Evolutionary conservation across 129 eudicot genomes (phyloP).

Genomic region (Centrapalus pauciflorus): DNA sequence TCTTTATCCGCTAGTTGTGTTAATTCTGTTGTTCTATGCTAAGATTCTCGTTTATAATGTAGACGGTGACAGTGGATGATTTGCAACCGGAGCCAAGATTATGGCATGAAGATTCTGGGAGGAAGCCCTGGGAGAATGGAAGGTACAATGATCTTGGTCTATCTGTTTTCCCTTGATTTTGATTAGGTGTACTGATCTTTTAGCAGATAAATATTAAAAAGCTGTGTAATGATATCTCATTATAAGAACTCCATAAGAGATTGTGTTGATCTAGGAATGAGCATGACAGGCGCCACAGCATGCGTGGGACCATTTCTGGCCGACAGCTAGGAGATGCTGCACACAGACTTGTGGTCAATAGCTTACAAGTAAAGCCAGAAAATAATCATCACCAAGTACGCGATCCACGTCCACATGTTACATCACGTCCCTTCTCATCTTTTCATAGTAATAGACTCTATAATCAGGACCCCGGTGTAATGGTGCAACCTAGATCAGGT

Average conservation of each 20-base stretch:
- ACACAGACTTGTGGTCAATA: constrained; percentile 58
- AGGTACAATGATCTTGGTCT: constrained; percentile 30
- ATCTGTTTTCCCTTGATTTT: background rate
- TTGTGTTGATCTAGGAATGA: background rate
- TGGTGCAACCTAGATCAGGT: background rate
- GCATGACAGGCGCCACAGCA: constrained; percentile 1
- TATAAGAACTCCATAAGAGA: no score
- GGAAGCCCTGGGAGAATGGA: constrained; percentile 49
- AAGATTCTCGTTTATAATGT: background rate
- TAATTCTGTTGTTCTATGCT: background rate
- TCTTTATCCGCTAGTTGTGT: background rate
- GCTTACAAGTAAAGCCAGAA: constrained; percentile 42
- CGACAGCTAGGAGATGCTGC: constrained; percentile 74
- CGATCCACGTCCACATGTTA: constrained; percentile 22
- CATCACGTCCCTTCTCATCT: constrained; percentile 14
- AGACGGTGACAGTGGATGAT: constrained; percentile 55
- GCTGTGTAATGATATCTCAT: no score
- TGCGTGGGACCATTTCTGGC: constrained; percentile 47
- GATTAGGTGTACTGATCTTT: background rate
- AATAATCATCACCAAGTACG: constrained; percentile 30
- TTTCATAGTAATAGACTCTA: constrained; percentile 26
- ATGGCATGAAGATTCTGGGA: constrained; percentile 77
- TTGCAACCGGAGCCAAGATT: constrained; percentile 55
- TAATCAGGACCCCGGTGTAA: constrained; percentile 14
- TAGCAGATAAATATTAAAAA: no score